These are phyloP conservation scores for Balansia obtecta DNA, from an alignment of 2,329 filamentous ascomycete genomes.

Conservation along the genomic window DNA sequence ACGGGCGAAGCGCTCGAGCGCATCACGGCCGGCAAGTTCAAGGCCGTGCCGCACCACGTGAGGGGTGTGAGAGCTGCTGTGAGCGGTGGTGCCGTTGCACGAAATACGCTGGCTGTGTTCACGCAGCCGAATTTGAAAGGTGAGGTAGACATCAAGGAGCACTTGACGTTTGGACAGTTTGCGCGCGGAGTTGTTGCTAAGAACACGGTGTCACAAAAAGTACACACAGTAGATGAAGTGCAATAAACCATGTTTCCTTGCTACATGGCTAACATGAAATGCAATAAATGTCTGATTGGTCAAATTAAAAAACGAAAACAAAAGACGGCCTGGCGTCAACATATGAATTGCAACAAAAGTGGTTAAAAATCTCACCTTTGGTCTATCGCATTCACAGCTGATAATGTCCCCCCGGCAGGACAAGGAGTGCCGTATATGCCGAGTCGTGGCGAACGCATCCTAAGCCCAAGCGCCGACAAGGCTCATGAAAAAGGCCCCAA, in stretches of 20 bases:
- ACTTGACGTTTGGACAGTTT: constrained; percentile 64
- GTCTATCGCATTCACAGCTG: no score
- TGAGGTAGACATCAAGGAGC: constrained; percentile 55
- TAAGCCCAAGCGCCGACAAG: constrained; percentile 52
- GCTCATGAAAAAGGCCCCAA: constrained; percentile 50
- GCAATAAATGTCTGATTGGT: no score
- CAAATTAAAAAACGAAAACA: background rate
- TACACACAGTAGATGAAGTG: background rate
- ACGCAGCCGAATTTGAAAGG: constrained; percentile 90
- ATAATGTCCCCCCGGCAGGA: no score
- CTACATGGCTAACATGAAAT: no score
- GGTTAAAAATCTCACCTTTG: constrained; percentile 1
- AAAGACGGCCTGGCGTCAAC: no score
- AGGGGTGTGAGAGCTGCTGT: constrained; percentile 53
- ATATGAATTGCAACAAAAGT: background rate
- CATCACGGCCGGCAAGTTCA: constrained; percentile 84
- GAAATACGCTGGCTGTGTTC: constrained; percentile 91
- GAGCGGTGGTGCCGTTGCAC: constrained; percentile 44
- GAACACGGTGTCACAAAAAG: constrained; percentile 35
- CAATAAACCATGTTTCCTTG: background rate
- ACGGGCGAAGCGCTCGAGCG: constrained; percentile 85
- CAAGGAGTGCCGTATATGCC: background rate
- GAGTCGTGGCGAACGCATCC: constrained; percentile 1
- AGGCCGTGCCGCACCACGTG: constrained; percentile 93
- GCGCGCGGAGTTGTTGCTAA: constrained; percentile 49